Evolutionary conservation across 495 filamentous ascomycete species (phyloP).

Genomic region (Sordaria brevicollis): DNA sequence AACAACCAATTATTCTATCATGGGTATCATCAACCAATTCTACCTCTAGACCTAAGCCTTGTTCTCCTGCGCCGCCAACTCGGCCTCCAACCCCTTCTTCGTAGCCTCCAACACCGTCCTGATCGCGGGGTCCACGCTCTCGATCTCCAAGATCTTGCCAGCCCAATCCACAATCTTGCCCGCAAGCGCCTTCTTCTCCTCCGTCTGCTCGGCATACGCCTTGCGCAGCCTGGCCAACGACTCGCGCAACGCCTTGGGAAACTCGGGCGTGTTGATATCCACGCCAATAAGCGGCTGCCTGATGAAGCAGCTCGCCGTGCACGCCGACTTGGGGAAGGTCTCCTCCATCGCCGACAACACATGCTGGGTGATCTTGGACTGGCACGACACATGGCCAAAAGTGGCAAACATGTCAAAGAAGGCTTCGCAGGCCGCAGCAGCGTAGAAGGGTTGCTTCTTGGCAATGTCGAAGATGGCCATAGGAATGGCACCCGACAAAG

Average conservation of each 20-base stretch:
- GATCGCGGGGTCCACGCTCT: constrained; percentile 56
- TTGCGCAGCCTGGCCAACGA: constrained; percentile 49
- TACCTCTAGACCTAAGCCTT: not conserved
- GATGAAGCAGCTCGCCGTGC: constrained; percentile 58
- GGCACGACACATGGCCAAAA: constrained; percentile 54
- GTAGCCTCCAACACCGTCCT: constrained; percentile 55
- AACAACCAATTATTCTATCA: not conserved
- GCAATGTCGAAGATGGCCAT: constrained; percentile 85
- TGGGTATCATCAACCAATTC: not conserved
- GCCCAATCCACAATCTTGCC: constrained; percentile 51
- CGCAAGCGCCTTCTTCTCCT: constrained; percentile 35
- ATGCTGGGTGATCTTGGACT: constrained; percentile 62
- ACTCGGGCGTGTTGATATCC: constrained; percentile 50
- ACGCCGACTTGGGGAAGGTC: constrained; percentile 45
- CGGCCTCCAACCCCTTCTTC: constrained; percentile 20
- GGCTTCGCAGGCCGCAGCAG: constrained; percentile 50
- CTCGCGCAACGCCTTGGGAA: constrained; percentile 59
- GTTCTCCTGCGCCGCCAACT: not conserved
- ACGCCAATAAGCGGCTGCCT: constrained; percentile 59
- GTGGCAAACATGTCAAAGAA: constrained; percentile 73
- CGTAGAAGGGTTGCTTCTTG: constrained; percentile 62
- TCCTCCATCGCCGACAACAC: constrained; percentile 55
- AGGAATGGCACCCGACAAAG: constrained; percentile 81
- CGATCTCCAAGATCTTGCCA: constrained; percentile 39
- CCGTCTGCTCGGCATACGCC: constrained; percentile 30